A percentile compares a stretch with the other conserved stretches of the same genome.
phyloP scores from a whole-genome alignment of 805 yeast species.

The Kazachstania viticola region DNA sequence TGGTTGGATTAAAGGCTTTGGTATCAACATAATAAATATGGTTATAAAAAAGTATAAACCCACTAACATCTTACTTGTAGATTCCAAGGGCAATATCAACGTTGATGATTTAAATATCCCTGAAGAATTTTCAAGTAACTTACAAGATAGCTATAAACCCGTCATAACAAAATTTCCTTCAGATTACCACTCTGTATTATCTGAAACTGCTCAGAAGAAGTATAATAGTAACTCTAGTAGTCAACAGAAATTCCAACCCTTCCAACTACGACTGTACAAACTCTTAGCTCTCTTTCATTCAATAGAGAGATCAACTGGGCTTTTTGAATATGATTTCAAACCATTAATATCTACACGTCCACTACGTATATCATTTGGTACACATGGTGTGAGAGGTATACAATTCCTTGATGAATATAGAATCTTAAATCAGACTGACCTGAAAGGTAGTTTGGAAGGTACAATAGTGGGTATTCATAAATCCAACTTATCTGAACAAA shows the following conservation, averaged over 20 bases:
- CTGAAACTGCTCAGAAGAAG: not conserved
- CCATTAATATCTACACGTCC: slow-evolving; percentile 35
- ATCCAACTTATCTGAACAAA: slow-evolving; percentile 4
- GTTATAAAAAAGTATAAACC: slow-evolving; percentile 39
- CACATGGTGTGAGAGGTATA: slow-evolving; percentile 29
- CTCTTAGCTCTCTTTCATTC: slow-evolving; percentile 44
- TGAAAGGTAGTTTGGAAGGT: slow-evolving; percentile 28
- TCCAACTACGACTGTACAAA: slow-evolving; percentile 42
- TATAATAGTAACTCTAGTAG: not conserved
- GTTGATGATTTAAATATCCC: slow-evolving; percentile 23
- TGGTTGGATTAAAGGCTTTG: slow-evolving; percentile 88
- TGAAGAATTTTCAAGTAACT: slow-evolving; percentile 17
- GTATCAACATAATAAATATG: slow-evolving; percentile 49
- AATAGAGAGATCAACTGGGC: slow-evolving; percentile 7
- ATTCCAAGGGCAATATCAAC: slow-evolving; percentile 22
- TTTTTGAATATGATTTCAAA: slow-evolving; percentile 28
- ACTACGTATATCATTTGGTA: slow-evolving; percentile 29
- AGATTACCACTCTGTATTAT: too few species aligned
- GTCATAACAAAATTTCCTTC: slow-evolving; percentile 28
- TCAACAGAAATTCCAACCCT: slow-evolving; percentile 32
- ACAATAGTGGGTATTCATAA: slow-evolving; percentile 27
- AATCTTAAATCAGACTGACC: slow-evolving; percentile 24
- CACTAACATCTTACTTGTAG: slow-evolving; percentile 45
- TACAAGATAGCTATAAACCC: slow-evolving; percentile 22
- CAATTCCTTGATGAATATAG: slow-evolving; percentile 21